phyloP scores from a whole-genome alignment of 192 early-diverging fungal species.

The Mortierella hygrophila region DNA sequence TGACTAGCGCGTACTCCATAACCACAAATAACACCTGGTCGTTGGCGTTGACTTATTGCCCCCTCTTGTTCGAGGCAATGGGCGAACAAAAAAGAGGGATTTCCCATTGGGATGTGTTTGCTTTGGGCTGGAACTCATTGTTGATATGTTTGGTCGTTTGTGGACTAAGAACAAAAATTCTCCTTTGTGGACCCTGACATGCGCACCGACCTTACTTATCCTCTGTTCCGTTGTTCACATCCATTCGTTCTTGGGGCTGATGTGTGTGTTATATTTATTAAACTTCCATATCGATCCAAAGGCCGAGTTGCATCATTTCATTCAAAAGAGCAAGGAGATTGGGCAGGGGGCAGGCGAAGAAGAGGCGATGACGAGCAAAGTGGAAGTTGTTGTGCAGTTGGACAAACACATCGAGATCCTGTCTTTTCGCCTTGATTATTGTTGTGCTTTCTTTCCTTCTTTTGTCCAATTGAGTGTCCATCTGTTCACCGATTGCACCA shows the following conservation, averaged over 20 bases:
- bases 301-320: neutral
- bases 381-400: slow-evolving; percentile 6
- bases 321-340: neutral
- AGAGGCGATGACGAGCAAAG: neutral
- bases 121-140: neutral
- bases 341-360: neutral
- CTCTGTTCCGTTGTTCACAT: neutral
- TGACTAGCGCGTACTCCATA: neutral
- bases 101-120: neutral
- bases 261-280: neutral
- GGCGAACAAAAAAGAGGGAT: neutral
- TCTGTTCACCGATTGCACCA: neutral
- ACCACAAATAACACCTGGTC: neutral
- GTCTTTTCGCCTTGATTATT: neutral
- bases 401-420: neutral
- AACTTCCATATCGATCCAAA: neutral
- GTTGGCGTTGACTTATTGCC: neutral
- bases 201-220: neutral
- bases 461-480: neutral
- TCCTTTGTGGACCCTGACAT: neutral
- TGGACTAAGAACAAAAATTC: neutral
- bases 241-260: neutral
- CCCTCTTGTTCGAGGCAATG: neutral
- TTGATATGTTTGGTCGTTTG: neutral
- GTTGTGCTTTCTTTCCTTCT: neutral